Evolutionary conservation across 805 yeast species (phyloP).

Genomic region (Spathaspora gorwiae): DNA sequence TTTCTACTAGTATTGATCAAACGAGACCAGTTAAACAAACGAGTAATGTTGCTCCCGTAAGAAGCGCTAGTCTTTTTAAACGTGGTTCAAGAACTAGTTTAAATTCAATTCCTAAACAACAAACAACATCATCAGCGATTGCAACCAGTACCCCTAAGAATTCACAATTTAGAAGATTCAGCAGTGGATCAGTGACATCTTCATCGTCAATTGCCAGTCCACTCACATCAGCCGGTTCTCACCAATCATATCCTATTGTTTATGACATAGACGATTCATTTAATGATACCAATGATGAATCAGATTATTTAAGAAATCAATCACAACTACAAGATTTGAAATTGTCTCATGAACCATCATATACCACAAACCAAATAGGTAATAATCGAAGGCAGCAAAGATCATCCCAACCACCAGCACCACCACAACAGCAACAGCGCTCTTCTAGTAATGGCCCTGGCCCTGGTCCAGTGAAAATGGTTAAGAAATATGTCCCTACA

Average conservation of each 20-base stretch:
- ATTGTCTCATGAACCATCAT: slow-evolving; percentile 17
- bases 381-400: neutral
- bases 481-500: slow-evolving; percentile 70
- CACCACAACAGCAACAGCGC: neutral
- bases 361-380: neutral
- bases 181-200: slow-evolving; percentile 6
- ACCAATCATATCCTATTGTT: slow-evolving; percentile 2
- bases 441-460: too few relatives aligned
- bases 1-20: neutral
- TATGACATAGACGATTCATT: slow-evolving; percentile 28
- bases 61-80: slow-evolving; percentile 10
- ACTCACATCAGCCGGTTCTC: slow-evolving; percentile 5
- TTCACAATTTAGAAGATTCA: slow-evolving; percentile 8
- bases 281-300: slow-evolving; percentile 28
- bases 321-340: slow-evolving; percentile 32
- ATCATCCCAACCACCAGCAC: slow-evolving; percentile 1
- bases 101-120: slow-evolving; percentile 1
- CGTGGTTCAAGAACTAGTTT: slow-evolving; percentile 9
- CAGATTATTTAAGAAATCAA: slow-evolving; percentile 24
- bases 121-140: neutral
- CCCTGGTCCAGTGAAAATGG: slow-evolving; percentile 32
- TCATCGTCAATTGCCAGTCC: slow-evolving; percentile 6
- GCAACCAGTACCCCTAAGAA: neutral
- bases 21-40: neutral
- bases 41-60: neutral